A percentile compares a stretch with the other conserved stretches of the same genome.
Evolutionary conservation across 1,284 basidiomycete species (phyloP).

Genomic region (Moesziomyces antarcticus): DNA sequence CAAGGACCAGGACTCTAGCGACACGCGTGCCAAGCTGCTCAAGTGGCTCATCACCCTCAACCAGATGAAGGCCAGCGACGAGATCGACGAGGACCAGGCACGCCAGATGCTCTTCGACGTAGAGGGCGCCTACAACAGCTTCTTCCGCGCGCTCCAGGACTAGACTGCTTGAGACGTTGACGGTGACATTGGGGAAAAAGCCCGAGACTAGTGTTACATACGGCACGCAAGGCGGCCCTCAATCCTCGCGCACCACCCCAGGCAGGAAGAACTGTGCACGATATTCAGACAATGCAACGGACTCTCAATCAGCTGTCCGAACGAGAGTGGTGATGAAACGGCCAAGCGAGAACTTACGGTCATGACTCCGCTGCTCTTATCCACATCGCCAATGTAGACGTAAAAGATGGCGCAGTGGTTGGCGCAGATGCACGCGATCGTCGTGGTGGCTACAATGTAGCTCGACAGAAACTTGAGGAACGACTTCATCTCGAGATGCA

Average conservation of each 20-base stretch:
- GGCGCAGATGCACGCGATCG: slow-evolving; percentile 66
- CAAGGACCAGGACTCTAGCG: slow-evolving; percentile 91
- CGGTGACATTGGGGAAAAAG: slow-evolving; percentile 8
- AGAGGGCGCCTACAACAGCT: slow-evolving; percentile 95
- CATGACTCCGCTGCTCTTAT: slow-evolving; percentile 55
- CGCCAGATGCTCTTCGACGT: slow-evolving; percentile 96
- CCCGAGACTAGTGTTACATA: slow-evolving; percentile 1
- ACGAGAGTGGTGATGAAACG: too few species aligned
- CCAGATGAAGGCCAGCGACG: slow-evolving; percentile 95
- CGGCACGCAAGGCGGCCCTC: slow-evolving; percentile 2
- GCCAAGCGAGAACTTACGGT: slow-evolving; percentile 23
- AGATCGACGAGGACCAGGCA: slow-evolving; percentile 93
- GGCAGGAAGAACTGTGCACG: slow-evolving; percentile 49
- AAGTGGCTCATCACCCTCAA: slow-evolving; percentile 97
- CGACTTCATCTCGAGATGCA: slow-evolving; percentile 63
- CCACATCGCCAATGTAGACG: slow-evolving; percentile 65
- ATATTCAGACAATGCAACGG: not conserved
- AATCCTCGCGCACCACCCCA: slow-evolving; percentile 47
- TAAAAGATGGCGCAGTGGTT: slow-evolving; percentile 67
- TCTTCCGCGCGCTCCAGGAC: slow-evolving; percentile 81
- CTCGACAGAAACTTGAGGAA: slow-evolving; percentile 63
- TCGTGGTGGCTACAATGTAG: slow-evolving; percentile 62
- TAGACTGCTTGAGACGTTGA: slow-evolving; percentile 1
- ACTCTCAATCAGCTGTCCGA: not conserved
- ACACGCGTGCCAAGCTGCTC: slow-evolving; percentile 90